Evolutionary conservation across 1,284 basidiomycete species (phyloP), one percentile per base, ranked within the genome.

Genomic region (Chalciporus sp.): DNA sequence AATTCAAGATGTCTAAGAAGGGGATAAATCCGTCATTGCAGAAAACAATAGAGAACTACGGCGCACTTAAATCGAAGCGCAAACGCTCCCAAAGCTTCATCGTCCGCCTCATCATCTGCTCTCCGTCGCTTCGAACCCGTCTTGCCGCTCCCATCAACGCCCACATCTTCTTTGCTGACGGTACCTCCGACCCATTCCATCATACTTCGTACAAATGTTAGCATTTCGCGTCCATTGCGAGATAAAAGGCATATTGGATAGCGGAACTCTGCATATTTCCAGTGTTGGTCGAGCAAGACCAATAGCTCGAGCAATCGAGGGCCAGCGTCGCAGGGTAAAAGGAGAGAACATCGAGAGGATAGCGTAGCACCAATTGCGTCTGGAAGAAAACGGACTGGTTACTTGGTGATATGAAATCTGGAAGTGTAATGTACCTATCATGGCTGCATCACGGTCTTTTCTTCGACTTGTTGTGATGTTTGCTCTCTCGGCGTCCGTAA

Each of bases 171-270:
- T 66, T 93, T 93, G 62, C 87, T 93, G 58, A 97, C 88, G 1
- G 92, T 93, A 8, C 94, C 94, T 14, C 95, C 94, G 64, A 98
- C 87, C 95, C 96, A 99, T 71, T 98, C 97, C 84, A 98, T 96
- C 87, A 99, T 91, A 77, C 93, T 96, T 52, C 95, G 79, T 16
- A 97, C 93, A 64, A 96, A 95, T 2, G 92, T 91, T 37, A 98
- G 76, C 86, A 98, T 96, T 72, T 99, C 96, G 59, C 89, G 86
- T 2, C 91, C 95, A 1, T 94, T 96, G 31, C 88, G 82, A 55
- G 92, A 93, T 42, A 99, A 83, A 17, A 99, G 82, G 68, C 96
- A 99, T 29, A 99, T 90, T 0, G 96, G 95, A 66, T 81, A 87
- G 64, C 82, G 82, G 26, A 92, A 82, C 47, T 85, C 84, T 7